A percentile compares a stretch with the other conserved stretches of the same genome.
These are phyloP conservation scores for Talaromyces trachyspermus DNA, from an alignment of 495 filamentous ascomycete genomes.

Conservation along the genomic window DNA sequence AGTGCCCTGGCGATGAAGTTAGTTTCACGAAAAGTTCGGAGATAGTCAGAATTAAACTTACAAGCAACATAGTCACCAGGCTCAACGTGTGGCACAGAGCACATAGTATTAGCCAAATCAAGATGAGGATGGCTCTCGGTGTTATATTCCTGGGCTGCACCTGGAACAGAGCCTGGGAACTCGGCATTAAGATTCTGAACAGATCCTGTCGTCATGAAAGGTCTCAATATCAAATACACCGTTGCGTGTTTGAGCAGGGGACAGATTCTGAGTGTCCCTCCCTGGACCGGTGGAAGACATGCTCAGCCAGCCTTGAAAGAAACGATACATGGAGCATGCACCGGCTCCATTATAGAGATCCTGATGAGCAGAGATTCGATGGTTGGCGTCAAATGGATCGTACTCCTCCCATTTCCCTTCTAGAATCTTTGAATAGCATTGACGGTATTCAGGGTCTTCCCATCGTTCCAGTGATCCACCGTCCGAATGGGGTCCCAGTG, in stretches of 20 bases:
- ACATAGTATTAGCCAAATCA: constrained; percentile 55
- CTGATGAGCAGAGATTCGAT: constrained; percentile 58
- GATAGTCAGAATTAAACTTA: constrained; percentile 41
- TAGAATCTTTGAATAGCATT: constrained; percentile 66
- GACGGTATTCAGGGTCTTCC: constrained; percentile 72
- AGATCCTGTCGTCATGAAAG: constrained; percentile 53
- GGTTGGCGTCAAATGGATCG: constrained; percentile 71
- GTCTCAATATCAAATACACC: constrained; percentile 75
- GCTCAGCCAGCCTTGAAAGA: constrained; percentile 83
- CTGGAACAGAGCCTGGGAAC: constrained; percentile 71
- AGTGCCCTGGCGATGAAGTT: neutral
- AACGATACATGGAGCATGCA: constrained; percentile 75
- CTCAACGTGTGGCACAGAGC: constrained; percentile 57
- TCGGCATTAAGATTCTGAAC: constrained; percentile 29
- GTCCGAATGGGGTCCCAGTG: constrained; percentile 80
- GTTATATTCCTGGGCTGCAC: constrained; percentile 70
- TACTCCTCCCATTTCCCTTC: constrained; percentile 74
- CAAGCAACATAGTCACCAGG: constrained; percentile 76
- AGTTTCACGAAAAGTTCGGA: neutral
- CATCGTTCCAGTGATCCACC: constrained; percentile 81
- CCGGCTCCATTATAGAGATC: constrained; percentile 80
- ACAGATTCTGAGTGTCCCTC: constrained; percentile 80
- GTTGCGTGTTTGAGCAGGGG: constrained; percentile 67
- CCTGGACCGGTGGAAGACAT: constrained; percentile 65
- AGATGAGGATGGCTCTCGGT: constrained; percentile 60